Conservation (phyloP, 2,329 filamentous ascomycete genomes). For the Aureobasidium leucospermi region DNA sequence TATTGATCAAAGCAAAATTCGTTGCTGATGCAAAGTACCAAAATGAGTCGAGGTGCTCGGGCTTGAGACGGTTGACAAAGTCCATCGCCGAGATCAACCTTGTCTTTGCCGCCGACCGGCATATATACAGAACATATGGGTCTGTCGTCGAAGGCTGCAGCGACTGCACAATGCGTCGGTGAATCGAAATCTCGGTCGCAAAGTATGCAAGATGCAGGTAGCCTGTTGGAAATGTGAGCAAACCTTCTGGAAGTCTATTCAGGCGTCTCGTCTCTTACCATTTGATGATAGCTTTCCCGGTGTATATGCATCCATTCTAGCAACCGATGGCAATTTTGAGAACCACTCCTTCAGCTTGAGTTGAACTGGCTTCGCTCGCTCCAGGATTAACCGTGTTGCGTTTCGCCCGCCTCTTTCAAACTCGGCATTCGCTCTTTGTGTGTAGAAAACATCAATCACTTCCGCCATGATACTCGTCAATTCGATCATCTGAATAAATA, state of each 20-base stretch:
- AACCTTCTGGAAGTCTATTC: background rate
- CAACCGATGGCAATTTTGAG: conserved; percentile 53
- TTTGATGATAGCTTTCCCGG: conserved; percentile 38
- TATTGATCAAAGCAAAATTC: conserved; percentile 91
- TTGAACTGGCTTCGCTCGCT: conserved; percentile 73
- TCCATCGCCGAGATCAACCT: conserved; percentile 94
- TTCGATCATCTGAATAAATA: conserved; percentile 70
- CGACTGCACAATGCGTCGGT: conserved; percentile 82
- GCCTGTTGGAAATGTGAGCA: conserved; percentile 21
- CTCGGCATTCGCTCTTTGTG: conserved; percentile 64
- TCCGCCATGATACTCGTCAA: conserved; percentile 70
- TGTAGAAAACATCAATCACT: conserved; percentile 78
- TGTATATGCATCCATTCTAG: conserved; percentile 55
- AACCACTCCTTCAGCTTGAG: conserved; percentile 80
- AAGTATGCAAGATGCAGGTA: conserved; percentile 90
- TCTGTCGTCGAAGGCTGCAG: conserved; percentile 53
- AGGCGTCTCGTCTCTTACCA: conserved; percentile 23
- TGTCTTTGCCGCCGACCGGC: conserved; percentile 87
- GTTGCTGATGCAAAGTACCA: conserved; percentile 86
- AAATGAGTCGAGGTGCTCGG: conserved; percentile 78
- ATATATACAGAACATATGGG: conserved; percentile 82
- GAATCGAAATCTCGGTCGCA: conserved; percentile 86
- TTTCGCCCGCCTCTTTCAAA: conserved; percentile 60
- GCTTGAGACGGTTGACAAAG: conserved; percentile 86
- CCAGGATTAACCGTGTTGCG: conserved; percentile 65